Base-by-base conservation (phyloP, 805 yeast genomes). In the Brettanomyces nanus region DNA sequence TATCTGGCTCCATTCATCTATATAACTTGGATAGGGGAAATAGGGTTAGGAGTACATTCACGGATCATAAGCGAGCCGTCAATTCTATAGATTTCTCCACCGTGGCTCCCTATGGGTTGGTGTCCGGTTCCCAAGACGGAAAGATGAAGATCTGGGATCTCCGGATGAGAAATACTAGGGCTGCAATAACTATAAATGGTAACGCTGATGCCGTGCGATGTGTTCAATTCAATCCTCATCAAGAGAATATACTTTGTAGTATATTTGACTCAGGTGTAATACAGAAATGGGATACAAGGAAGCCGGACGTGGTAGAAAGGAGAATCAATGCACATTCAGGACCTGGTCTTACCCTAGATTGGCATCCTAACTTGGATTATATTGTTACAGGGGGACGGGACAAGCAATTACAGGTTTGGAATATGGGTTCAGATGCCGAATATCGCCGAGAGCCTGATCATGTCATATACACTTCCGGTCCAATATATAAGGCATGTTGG, bases 321-420 rank as follows among this genome's bases (percentile, higher is more conserved):
- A 77, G 80, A 42, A 70, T 92, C 54, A 84, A 81, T 49, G 94
- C 95, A 3, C 97, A 90, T 54, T 74, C 86, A 2, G 95, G 95
- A 0, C 95, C 95, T 2, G 97, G 95, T 0, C 63, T 89, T 14
- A 75, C 94, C 4, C 58, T 92, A 4, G 87, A 85, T 49, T 87
- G 95, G 79, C 95, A 89, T 53, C 95, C 94, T 0, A 79, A 77
- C 28, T 56, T 69, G 27, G 95, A 89, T 45, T 84, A 80, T 49
- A 72, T 92, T 17, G 79, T 80, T 4, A 85, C 95, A 17, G 97
- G 97, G 13, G 98, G 98, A 6, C 69, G 97, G 49, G 98, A 92
- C 59, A 80, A 82, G 37, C 80, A 78, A 47, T 66, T 83, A 26
- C 85, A 83, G 43, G 76, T 83, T 3, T 85, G 94, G 90, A 80